phyloP scores from a whole-genome alignment of 2,329 filamentous ascomycete species.

The Hypoxylon sp. region DNA sequence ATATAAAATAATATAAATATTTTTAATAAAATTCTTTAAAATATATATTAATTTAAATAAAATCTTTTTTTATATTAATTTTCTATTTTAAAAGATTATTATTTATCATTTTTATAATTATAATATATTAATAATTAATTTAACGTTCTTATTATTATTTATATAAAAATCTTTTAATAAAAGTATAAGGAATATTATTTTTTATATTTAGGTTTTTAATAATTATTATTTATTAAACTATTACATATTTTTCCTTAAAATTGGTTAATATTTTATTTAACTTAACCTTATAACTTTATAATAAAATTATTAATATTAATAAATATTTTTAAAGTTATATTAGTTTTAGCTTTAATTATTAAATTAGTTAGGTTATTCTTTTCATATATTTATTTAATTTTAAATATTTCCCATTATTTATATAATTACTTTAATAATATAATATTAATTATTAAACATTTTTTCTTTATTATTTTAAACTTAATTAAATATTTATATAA shows the following conservation, averaged over 20 bases:
- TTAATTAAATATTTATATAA: background rate
- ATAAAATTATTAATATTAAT: background rate
- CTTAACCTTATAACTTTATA: too few species aligned
- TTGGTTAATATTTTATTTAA: background rate
- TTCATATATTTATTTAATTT: constrained; percentile 15
- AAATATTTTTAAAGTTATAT: constrained; percentile 2
- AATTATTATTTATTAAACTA: constrained; percentile 3
- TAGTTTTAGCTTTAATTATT: constrained; percentile 3
- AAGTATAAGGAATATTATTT: background rate
- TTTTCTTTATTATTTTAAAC: background rate
- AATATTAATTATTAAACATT: constrained; percentile 6
- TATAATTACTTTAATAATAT: background rate
- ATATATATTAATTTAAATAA: too few species aligned
- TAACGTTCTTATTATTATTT: background rate
- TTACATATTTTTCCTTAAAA: too few species aligned
- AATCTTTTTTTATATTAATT: background rate
- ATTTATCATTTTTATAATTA: background rate
- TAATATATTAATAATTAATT: background rate
- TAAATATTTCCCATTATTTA: background rate
- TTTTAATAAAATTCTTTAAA: too few species aligned
- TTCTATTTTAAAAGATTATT: background rate
- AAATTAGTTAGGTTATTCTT: constrained; percentile 2
- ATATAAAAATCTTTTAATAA: background rate
- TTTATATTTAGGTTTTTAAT: background rate
- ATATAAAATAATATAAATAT: background rate